Conservation (phyloP, 2,329 filamentous ascomycete genomes). For the Sarocladiaceae sp. region DNA sequence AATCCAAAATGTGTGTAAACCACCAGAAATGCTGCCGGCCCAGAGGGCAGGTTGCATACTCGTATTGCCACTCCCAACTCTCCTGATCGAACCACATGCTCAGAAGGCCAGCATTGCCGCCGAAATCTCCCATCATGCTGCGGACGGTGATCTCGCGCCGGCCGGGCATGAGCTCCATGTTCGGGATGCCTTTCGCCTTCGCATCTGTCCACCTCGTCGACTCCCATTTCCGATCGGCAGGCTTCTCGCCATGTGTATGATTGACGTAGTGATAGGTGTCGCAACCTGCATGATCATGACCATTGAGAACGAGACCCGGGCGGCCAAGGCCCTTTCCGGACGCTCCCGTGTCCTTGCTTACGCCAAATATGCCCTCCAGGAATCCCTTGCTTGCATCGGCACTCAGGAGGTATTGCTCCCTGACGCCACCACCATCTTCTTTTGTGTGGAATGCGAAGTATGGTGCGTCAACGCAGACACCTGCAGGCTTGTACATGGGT, state of each 20-base stretch:
- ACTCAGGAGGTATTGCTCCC: conserved; percentile 89
- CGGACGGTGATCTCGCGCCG: conserved; percentile 88
- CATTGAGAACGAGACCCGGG: conserved; percentile 77
- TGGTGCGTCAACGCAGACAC: conserved; percentile 79
- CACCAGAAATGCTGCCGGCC: conserved; percentile 95
- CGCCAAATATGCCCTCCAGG: conserved; percentile 79
- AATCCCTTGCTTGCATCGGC: conserved; percentile 67
- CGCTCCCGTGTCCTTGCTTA: conserved; percentile 58
- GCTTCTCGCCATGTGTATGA: conserved; percentile 43
- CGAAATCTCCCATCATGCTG: conserved; percentile 97
- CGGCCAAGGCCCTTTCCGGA: conserved; percentile 61
- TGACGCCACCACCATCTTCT: conserved; percentile 66
- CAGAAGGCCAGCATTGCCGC: conserved; percentile 85
- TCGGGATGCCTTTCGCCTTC: conserved; percentile 33
- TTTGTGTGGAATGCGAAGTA: conserved; percentile 73
- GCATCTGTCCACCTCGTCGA: conserved; percentile 44
- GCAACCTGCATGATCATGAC: conserved; percentile 93
- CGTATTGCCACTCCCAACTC: conserved; percentile 72
- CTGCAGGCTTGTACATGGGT: conserved; percentile 77
- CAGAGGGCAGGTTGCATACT: conserved; percentile 72
- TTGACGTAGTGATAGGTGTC: conserved; percentile 82
- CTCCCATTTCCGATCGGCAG: conserved; percentile 45
- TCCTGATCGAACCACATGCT: conserved; percentile 83
- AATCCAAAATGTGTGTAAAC: conserved; percentile 73
- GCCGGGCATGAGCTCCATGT: conserved; percentile 47